Base-by-base conservation (phyloP, 73 alveolate species). In the Paramecium bursaria region DNA sequence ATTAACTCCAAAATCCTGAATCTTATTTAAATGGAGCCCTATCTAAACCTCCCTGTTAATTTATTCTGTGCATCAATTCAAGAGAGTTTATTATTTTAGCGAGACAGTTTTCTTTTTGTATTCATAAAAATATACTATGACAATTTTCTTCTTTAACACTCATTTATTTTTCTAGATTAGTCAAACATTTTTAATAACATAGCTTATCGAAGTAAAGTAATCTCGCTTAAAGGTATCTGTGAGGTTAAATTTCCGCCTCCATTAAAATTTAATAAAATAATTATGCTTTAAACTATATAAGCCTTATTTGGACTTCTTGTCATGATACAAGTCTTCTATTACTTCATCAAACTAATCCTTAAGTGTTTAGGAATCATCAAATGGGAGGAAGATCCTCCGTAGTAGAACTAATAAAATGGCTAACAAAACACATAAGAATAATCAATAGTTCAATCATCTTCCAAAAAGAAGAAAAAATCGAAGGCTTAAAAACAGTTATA, bases 11-110 rank as follows among this genome's bases (percentile, higher is more conserved):
- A 25, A 67, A 67, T 14, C 82, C 82, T 0, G 47, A 17, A 1
- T 67, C 82, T 10, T 42, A 39, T 67, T 67, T 67, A 67, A 35
- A 67, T 67, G 82, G 82, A 31, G 82, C 82, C 27, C 82, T 67
- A 17, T 67, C 82, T 17, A 67, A 13, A 33, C 82, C 82, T 21
- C 82, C 82, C 44, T 67, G 33, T 2, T 35, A 5, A 44, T 67
- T 67, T 2, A 67, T 4, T 30, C 2, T 21, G 21, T 67, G 82
- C 3, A 31, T 22, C 22, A 67, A 67, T 21, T 67, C 82, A 3
- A 67, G 27, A 39, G 57, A 53, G 21, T 67, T 67, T 15, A 67
- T 67, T 5, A 67, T 47, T 35, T 67, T 67, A 46, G 82, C 82
- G 33, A 67, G 21, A 67, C 82, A 67, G 44, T 67, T 31, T 67